Percentiles rank a stretch among this genome's conserved stretches.
phyloP scores from a whole-genome alignment of 306 rosid genomes.

The Luffa aegyptiaca region DNA sequence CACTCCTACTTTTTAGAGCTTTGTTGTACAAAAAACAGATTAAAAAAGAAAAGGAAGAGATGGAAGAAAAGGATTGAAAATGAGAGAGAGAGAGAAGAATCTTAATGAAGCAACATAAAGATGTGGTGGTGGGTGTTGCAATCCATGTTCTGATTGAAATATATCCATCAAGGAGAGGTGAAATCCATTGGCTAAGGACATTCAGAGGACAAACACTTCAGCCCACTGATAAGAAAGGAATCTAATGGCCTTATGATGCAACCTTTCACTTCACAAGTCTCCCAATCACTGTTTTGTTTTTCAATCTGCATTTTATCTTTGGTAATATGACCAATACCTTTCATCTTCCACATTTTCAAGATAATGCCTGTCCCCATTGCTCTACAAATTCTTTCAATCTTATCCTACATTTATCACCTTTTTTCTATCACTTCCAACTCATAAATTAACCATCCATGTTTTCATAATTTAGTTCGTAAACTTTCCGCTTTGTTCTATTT shows the following conservation, averaged over 20 bases:
- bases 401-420: neutral
- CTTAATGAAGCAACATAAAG: neutral
- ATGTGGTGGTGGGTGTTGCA: neutral
- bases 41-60: neutral
- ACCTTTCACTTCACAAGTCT: neutral
- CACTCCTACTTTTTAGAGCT: no score
- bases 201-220: neutral
- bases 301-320: neutral
- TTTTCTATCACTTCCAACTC: neutral
- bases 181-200: neutral
- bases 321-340: neutral
- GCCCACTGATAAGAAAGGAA: slow-evolving; percentile 2
- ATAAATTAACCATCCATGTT: neutral
- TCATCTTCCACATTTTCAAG: neutral
- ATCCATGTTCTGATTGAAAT: neutral
- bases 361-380: neutral
- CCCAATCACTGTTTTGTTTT: neutral
- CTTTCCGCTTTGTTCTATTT: no score
- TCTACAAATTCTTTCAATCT: neutral
- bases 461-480: neutral
- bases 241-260: neutral
- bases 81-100: neutral
- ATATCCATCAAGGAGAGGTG: neutral
- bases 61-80: neutral
- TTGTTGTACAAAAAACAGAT: no score